Evolutionary conservation across 345 rosid species (phyloP), one percentile per base, ranked within the genome.

Genomic region (Syzygium aromaticum): DNA sequence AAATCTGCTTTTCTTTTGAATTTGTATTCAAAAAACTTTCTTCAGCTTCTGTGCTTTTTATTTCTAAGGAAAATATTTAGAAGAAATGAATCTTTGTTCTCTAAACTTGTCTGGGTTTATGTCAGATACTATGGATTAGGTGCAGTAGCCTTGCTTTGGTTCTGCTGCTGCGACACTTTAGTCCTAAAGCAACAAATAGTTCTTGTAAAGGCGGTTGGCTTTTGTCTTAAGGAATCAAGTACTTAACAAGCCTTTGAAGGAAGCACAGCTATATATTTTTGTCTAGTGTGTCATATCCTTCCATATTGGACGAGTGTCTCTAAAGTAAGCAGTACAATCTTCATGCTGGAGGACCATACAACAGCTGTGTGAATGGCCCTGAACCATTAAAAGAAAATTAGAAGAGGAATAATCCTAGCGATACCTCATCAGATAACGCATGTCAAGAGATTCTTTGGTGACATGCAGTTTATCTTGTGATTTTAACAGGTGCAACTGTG

Each of bases 401-500:
- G 56, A 11, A 52, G 28, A 52, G 86, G 61, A 46, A 28, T n/a
- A 52, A 33, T 52, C 59, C 15, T 28, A 14, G 46, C 49, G 33
- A 17, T 54, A 28, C 4, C 28, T 49, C 54, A 33, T 52, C 54
- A 30, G 78, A 67, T 67, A 67, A 33, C 80, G 33, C 46, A 33
- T 17, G 49, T 73, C 38, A 51, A 43, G 52, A n/a, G 23, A 61
- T 51, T 46, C 40, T 73, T 73, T 14, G 9, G 23, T 73, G 80
- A 73, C 21, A 83, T 85, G 89, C 25, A 3, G 52, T 40, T 22
- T 78, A 23, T 63, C 43, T 61, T 67, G 25, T 88, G 88, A 77
- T 88, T 64, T 85, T 80, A 88, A 85, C 92, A 97, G 99, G 98
- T 90, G 98, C 99, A 87, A 94, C 94, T 49, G 94, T 96, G 89